These are phyloP conservation scores for Phlyctochytrium bullatum DNA, from an alignment of 192 early-diverging fungal genomes.

Conservation along the genomic window DNA sequence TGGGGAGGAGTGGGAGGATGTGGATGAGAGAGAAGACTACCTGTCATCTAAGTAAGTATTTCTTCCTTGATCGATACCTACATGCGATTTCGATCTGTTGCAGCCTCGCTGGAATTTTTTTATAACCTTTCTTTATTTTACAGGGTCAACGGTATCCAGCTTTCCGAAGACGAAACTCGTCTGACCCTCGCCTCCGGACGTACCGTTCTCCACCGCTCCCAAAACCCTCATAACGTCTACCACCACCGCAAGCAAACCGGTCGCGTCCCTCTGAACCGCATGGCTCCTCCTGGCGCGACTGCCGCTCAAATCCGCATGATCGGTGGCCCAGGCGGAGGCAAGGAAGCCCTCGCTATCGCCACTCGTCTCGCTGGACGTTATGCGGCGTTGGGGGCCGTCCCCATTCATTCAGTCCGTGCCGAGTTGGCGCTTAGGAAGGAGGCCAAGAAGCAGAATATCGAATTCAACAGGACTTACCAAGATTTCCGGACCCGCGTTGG, in stretches of 20 bases:
- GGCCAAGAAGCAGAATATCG: conserved; percentile 20
- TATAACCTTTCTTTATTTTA: not conserved
- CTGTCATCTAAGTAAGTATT: conserved; percentile 4
- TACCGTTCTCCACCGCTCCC: conserved; percentile 11
- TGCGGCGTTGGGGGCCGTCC: conserved; percentile 21
- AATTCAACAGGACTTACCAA: conserved; percentile 17
- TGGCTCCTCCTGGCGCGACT: too few relatives aligned
- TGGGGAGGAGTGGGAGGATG: conserved; percentile 33
- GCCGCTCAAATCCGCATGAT: too few relatives aligned
- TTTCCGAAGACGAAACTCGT: conserved; percentile 80
- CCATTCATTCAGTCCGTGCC: conserved; percentile 13
- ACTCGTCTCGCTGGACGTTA: conserved; percentile 20
- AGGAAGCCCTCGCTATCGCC: conserved; percentile 21
- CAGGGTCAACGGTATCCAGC: conserved; percentile 13
- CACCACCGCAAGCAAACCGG: conserved; percentile 13
- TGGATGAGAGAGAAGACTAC: conserved; percentile 19
- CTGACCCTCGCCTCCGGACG: conserved; percentile 82
- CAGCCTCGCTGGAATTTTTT: not conserved
- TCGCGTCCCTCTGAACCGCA: conserved; percentile 10
- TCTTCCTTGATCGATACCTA: conserved; percentile 1
- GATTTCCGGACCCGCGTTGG: conserved; percentile 24
- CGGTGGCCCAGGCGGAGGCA: too few relatives aligned
- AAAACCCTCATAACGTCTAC: not conserved
- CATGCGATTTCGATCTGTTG: too few relatives aligned
- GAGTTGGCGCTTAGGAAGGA: conserved; percentile 19